A percentile compares a stretch with the other conserved stretches of the same genome.
These are phyloP conservation scores for Pestalotiopsis sp. DNA, from an alignment of 2,329 filamentous ascomycete genomes.

Conservation along the genomic window DNA sequence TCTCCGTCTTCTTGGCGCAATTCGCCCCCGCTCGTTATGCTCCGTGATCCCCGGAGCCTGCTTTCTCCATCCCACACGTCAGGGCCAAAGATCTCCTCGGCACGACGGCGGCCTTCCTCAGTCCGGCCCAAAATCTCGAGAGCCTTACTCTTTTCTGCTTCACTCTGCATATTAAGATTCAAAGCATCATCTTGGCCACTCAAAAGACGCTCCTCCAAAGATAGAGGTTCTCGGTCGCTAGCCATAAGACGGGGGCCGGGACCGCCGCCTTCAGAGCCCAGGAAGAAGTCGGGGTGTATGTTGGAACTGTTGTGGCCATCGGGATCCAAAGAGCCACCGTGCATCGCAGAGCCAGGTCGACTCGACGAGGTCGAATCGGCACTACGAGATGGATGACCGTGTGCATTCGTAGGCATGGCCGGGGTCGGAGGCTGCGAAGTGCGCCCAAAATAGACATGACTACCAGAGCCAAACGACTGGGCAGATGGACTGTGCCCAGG, in stretches of 20 bases:
- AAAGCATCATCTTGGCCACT: slow-evolving; percentile 48
- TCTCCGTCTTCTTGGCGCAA: slow-evolving; percentile 40
- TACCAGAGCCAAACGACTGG: slow-evolving; percentile 34
- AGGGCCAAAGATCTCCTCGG: slow-evolving; percentile 53
- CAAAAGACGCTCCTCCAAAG: slow-evolving; percentile 54
- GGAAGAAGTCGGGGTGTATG: slow-evolving; percentile 47
- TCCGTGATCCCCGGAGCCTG: slow-evolving; percentile 27
- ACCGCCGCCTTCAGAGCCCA: slow-evolving; percentile 35
- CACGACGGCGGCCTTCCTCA: slow-evolving; percentile 51
- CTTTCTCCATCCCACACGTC: slow-evolving; percentile 45
- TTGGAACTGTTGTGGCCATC: slow-evolving; percentile 31
- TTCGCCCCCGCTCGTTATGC: slow-evolving; percentile 22
- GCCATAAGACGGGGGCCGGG: slow-evolving; percentile 44
- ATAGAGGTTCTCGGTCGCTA: slow-evolving; percentile 40
- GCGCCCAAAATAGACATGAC: slow-evolving; percentile 36
- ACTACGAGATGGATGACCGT: slow-evolving; percentile 35
- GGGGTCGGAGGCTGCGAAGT: slow-evolving; percentile 40
- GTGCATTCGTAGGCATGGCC: slow-evolving; percentile 34
- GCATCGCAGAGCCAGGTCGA: slow-evolving; percentile 31
- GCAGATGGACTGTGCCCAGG: slow-evolving; percentile 34
- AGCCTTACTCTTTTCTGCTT: slow-evolving; percentile 50
- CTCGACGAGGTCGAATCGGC: slow-evolving; percentile 37
- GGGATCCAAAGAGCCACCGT: slow-evolving; percentile 42
- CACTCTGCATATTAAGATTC: slow-evolving; percentile 47
- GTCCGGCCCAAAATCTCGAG: slow-evolving; percentile 56